Conservation (phyloP, 2,329 filamentous ascomycete species). For the Balansia obtecta region DNA sequence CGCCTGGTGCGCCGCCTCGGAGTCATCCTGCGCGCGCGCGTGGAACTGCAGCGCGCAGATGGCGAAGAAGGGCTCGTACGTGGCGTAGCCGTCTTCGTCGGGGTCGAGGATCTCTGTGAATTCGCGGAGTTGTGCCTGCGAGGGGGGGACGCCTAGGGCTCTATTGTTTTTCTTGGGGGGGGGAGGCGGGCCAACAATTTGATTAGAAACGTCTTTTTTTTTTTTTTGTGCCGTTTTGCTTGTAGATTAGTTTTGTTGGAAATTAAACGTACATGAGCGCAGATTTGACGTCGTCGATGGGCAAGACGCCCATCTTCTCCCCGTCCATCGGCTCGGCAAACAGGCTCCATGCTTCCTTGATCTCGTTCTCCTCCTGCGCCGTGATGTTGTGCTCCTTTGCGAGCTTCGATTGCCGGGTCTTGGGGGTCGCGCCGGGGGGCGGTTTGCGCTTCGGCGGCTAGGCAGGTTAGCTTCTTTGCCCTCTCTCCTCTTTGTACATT, state of each 20-base stretch:
- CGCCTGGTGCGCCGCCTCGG: slow-evolving; percentile 38
- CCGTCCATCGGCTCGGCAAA: slow-evolving; percentile 62
- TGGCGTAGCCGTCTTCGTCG: slow-evolving; percentile 62
- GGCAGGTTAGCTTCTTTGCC: neutral
- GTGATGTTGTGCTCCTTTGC: slow-evolving; percentile 84
- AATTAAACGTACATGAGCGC: slow-evolving; percentile 65
- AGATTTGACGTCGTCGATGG: slow-evolving; percentile 54
- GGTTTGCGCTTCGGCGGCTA: slow-evolving; percentile 44
- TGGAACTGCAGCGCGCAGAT: slow-evolving; percentile 82
- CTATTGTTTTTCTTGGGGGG: too few relatives aligned
- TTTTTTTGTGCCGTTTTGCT: too few relatives aligned
- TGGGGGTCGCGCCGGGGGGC: slow-evolving; percentile 19
- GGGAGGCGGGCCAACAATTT: too few relatives aligned
- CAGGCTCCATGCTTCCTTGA: slow-evolving; percentile 77
- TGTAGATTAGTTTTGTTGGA: too few relatives aligned
- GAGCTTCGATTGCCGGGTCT: slow-evolving; percentile 64
- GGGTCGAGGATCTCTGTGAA: slow-evolving; percentile 77
- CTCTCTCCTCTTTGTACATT: neutral
- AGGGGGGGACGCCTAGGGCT: slow-evolving; percentile 67
- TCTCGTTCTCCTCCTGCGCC: slow-evolving; percentile 75
- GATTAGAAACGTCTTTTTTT: too few relatives aligned
- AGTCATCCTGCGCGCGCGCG: slow-evolving; percentile 38
- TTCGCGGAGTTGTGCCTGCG: slow-evolving; percentile 55
- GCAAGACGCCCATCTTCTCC: slow-evolving; percentile 61
- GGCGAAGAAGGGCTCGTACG: slow-evolving; percentile 72